These are phyloP conservation scores for Cymbopogon flexuosus DNA, from an alignment of 202 grass and related monocot genomes.

Conservation along the genomic window DNA sequence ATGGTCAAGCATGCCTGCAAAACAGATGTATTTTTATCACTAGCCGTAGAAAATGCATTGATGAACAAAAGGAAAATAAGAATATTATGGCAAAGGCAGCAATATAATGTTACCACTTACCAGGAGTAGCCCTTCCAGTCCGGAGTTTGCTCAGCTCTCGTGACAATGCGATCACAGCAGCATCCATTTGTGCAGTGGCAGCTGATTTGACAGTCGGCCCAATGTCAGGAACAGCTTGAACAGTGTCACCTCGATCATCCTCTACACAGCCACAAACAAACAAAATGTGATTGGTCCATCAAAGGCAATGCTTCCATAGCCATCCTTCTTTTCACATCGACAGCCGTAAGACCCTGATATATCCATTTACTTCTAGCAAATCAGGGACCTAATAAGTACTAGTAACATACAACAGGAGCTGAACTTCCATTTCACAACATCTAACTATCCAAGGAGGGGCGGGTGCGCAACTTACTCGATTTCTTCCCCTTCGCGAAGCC, in stretches of 20 bases:
- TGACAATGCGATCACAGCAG: conserved; percentile 59
- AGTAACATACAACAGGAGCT: neutral
- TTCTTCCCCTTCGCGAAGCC: conserved; percentile 90
- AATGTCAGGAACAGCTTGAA: conserved; percentile 57
- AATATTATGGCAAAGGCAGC: neutral
- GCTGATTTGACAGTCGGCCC: conserved; percentile 71
- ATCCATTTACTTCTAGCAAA: neutral
- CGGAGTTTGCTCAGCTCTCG: conserved; percentile 84
- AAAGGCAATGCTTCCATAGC: neutral
- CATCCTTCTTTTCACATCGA: neutral
- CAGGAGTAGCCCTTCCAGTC: conserved; percentile 74
- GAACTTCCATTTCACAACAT: neutral
- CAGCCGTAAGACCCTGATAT: neutral
- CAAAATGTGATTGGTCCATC: conserved; percentile 11
- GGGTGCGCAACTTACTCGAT: conserved; percentile 45
- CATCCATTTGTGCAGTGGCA: conserved; percentile 69
- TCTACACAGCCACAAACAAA: conserved; percentile 40
- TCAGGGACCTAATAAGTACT: neutral
- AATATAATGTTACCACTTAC: conserved; percentile 55
- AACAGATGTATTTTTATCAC: neutral
- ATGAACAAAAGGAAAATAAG: neutral
- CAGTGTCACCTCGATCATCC: conserved; percentile 65
- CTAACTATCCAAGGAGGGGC: neutral
- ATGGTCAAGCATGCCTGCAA: conserved; percentile 89
- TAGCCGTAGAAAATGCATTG: neutral